Conservation (phyloP, 1,284 basidiomycete species). For the Naganishia cerealis region DNA sequence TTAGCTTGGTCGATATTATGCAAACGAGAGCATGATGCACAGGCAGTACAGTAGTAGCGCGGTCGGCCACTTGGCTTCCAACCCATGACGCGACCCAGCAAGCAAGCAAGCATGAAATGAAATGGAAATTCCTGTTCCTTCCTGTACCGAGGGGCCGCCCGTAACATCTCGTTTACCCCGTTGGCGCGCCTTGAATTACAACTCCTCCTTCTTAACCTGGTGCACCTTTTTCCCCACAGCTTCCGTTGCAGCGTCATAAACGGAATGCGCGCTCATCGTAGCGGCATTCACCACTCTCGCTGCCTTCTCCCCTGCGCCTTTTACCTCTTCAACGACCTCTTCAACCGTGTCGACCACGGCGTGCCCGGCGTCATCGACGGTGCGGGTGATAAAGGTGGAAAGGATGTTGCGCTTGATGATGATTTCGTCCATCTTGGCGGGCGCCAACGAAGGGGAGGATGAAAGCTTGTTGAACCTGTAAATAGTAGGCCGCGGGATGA, state of each 20-base stretch:
- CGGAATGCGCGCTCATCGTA: slow-evolving; percentile 25
- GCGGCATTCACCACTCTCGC: slow-evolving; percentile 7
- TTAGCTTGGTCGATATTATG: too few relatives aligned
- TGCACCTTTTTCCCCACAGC: slow-evolving; percentile 25
- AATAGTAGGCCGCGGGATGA: neutral
- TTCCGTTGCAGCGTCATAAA: slow-evolving; percentile 18
- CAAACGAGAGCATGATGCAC: too few relatives aligned
- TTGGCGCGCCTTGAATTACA: neutral
- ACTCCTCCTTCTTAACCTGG: slow-evolving; percentile 6
- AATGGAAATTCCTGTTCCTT: neutral
- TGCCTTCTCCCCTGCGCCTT: slow-evolving; percentile 31
- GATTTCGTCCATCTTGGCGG: slow-evolving; percentile 85
- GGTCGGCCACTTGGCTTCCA: too few relatives aligned
- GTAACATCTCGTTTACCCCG: neutral
- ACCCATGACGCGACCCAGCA: too few relatives aligned
- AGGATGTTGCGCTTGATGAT: slow-evolving; percentile 88
- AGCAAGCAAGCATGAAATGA: too few relatives aligned
- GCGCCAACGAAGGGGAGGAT: slow-evolving; percentile 59
- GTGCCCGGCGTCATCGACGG: slow-evolving; percentile 47
- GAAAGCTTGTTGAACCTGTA: slow-evolving; percentile 48
- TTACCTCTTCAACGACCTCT: slow-evolving; percentile 38
- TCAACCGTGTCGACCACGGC: slow-evolving; percentile 8
- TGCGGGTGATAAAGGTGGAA: slow-evolving; percentile 65
- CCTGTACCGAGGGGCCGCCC: neutral
- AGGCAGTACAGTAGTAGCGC: too few relatives aligned